Evolutionary conservation across 352 stramenopile genomes (phyloP).

Genomic region (Pythium sp.): DNA sequence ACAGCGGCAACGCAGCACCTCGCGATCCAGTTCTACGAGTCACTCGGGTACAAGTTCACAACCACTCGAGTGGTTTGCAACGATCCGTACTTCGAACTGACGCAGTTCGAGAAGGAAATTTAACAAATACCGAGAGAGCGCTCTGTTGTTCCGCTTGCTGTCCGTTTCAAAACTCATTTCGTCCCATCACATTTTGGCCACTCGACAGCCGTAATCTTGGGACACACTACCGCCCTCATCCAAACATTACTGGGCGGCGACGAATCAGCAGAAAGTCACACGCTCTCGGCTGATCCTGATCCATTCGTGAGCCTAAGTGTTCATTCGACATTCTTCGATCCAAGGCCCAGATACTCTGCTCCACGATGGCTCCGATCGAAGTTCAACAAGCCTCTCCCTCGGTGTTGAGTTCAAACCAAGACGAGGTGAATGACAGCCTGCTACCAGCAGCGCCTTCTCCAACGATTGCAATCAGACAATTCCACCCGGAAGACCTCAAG

Average conservation of each 20-base stretch:
- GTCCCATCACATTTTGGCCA: background rate
- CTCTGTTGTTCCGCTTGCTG: too few relatives aligned
- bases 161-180: constrained; percentile 2
- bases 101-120: constrained; percentile 15
- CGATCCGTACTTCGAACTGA: constrained; percentile 13
- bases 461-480: constrained; percentile 17
- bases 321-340: background rate
- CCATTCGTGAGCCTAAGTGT: background rate
- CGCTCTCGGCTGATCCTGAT: background rate
- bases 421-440: background rate
- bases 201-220: background rate
- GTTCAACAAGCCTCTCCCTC: background rate
- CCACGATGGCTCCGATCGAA: constrained; percentile 1
- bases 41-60: constrained; percentile 13
- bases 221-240: background rate
- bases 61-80: constrained; percentile 7
- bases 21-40: constrained; percentile 19
- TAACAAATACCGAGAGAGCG: background rate
- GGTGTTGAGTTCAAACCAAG: background rate
- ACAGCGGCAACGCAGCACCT: constrained; percentile 9
- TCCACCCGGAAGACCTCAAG: constrained; percentile 14
- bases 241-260: background rate
- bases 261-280: background rate
- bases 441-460: background rate
- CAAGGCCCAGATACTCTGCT: background rate